These are phyloP conservation scores for Colletotrichum sp. DNA, from an alignment of 2,329 filamentous ascomycete genomes.

Conservation along the genomic window DNA sequence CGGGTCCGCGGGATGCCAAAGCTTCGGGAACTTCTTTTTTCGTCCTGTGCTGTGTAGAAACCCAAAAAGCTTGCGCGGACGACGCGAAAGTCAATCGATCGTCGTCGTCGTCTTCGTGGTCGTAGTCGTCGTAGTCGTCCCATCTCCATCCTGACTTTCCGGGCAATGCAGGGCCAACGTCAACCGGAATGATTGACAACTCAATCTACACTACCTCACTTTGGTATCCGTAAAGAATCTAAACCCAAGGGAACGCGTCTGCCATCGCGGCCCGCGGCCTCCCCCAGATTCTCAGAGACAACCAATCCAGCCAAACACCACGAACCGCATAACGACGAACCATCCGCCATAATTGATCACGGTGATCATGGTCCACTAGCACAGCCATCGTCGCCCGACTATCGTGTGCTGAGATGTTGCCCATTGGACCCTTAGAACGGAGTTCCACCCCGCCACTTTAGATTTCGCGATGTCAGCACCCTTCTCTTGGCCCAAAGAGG, in stretches of 20 bases:
- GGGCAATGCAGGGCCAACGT: background rate
- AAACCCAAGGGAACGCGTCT: background rate
- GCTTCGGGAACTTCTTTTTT: background rate
- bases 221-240: background rate
- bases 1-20: background rate
- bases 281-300: background rate
- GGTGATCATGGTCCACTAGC: background rate
- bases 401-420: background rate
- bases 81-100: background rate
- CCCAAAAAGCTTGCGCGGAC: background rate
- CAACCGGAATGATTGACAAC: background rate
- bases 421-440: background rate
- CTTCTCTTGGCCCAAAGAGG: background rate
- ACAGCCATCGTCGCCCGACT: background rate
- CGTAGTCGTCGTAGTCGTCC: background rate
- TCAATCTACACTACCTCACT: background rate
- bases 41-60: background rate
- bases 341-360: background rate
- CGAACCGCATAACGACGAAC: background rate
- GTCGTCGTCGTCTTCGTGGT: background rate
- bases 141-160: background rate
- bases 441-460: background rate
- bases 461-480: background rate
- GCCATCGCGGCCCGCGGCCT: background rate
- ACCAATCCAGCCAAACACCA: background rate